Evolutionary conservation across 2,329 filamentous ascomycete genomes (phyloP).

Genomic region (Fusarium fracticaudum): DNA sequence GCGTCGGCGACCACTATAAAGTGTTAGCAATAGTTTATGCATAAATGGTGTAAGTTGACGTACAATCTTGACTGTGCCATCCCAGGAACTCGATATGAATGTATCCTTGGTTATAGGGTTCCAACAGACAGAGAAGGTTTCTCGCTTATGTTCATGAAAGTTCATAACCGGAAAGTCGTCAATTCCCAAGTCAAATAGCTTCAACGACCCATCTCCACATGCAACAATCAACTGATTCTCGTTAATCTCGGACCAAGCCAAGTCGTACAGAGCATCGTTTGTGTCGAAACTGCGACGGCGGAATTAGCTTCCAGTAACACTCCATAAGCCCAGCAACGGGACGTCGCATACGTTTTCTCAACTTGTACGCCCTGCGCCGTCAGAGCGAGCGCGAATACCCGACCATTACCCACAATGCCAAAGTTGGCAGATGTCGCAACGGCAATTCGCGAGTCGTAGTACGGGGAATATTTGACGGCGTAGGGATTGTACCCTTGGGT

Average conservation of each 20-base stretch:
- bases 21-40: neutral
- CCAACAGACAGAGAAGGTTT: slow-evolving; percentile 94
- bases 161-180: slow-evolving; percentile 88
- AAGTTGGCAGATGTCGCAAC: slow-evolving; percentile 94
- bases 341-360: slow-evolving; percentile 75
- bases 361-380: slow-evolving; percentile 85
- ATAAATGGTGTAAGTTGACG: neutral
- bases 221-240: slow-evolving; percentile 92
- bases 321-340: neutral
- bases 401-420: slow-evolving; percentile 94
- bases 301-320: neutral
- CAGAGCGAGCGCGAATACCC: slow-evolving; percentile 84
- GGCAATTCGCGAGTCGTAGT: slow-evolving; percentile 93
- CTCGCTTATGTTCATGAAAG: slow-evolving; percentile 92
- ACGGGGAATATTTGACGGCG: slow-evolving; percentile 97
- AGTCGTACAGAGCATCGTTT: slow-evolving; percentile 95
- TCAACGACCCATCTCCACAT: slow-evolving; percentile 92
- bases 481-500: slow-evolving; percentile 96
- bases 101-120: slow-evolving; percentile 90
- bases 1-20: slow-evolving; percentile 81
- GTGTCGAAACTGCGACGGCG: slow-evolving; percentile 79
- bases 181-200: slow-evolving; percentile 88
- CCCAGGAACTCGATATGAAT: slow-evolving; percentile 93
- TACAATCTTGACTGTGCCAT: slow-evolving; percentile 91
- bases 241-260: slow-evolving; percentile 94